Base-by-base conservation (phyloP, 2,329 filamentous ascomycete species). In the Chlorencoelia australis region DNA sequence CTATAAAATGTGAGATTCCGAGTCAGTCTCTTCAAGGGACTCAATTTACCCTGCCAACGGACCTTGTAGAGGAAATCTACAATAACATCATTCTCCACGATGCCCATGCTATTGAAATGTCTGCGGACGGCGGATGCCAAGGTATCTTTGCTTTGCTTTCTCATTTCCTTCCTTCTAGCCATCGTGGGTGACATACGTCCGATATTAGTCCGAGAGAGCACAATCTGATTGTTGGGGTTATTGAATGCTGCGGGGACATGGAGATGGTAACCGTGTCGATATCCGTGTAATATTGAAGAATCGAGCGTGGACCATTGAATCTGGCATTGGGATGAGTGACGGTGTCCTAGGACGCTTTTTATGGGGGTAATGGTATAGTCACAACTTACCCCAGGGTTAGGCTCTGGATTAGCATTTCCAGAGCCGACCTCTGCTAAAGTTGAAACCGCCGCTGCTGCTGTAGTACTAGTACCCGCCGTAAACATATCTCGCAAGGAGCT, bases 21-120 rank as follows among this genome's bases (percentile, higher is more conserved):
- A 16, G 13, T 19, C 18, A 26, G 16, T 25, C 2, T 14, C n/a
- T n/a, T n/a, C n/a, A n/a, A n/a, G n/a, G n/a, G n/a, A 8, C 24
- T 35, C 8, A 10, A 40, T 44, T 35, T 35, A 58, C 56, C 53
- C 46, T 58, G 56, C 45, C 49, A 55, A 24, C 51, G 54, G 15
- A 58, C 55, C 36, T 58, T 58, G 40, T 58, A 58, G 32, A 58
- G 35, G 32, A 57, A 57, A 24, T 56, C 81, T 39, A 88, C 81
- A 39, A 91, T 81, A 46, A 87, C 79, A 50, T 91, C 84, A 54
- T 79, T 86, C 63, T 93, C 85, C 46, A 78, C 79, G 26, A 89
- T 74, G 11, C 80, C 81, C 46, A 83, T 68, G 21, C 75, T 76
- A 55, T 91, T 91, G 63, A 91, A 91, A 60, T 91, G 82, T 57